These are phyloP conservation scores for Rhypophila decipiens DNA, from an alignment of 495 filamentous ascomycete genomes.

Conservation along the genomic window DNA sequence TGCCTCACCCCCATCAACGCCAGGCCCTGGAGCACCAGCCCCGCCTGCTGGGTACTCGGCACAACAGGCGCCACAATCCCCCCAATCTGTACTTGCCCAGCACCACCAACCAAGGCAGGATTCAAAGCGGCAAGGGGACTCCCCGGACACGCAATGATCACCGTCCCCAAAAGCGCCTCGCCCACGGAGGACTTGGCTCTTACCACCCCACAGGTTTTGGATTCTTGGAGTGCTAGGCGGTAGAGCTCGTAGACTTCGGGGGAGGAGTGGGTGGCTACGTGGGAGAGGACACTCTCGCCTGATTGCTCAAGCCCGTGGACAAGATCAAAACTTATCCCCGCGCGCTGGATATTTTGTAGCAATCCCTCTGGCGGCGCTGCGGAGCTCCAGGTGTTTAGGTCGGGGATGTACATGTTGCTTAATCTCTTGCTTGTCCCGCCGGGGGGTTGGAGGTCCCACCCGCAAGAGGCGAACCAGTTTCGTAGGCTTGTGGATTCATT, in stretches of 20 bases:
- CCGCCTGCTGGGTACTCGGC: slow-evolving; percentile 60
- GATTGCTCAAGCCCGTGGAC: slow-evolving; percentile 74
- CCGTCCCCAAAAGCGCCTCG: slow-evolving; percentile 71
- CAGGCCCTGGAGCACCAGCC: slow-evolving; percentile 67
- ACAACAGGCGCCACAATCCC: slow-evolving; percentile 80
- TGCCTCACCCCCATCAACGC: slow-evolving; percentile 76
- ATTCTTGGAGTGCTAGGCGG: slow-evolving; percentile 65
- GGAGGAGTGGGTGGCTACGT: slow-evolving; percentile 67
- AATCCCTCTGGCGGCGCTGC: slow-evolving; percentile 75
- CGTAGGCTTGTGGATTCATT: slow-evolving; percentile 44
- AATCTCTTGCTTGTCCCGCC: too few relatives aligned
- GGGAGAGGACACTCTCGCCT: slow-evolving; percentile 66
- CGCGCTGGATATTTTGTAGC: slow-evolving; percentile 60
- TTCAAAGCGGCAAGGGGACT: slow-evolving; percentile 63
- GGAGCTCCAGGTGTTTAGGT: slow-evolving; percentile 64
- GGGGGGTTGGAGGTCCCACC: slow-evolving; percentile 44
- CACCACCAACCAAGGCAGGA: slow-evolving; percentile 48
- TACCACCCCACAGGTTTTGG: slow-evolving; percentile 71
- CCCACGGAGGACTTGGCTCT: slow-evolving; percentile 63
- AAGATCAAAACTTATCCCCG: slow-evolving; percentile 66
- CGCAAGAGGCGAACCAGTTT: slow-evolving; percentile 47
- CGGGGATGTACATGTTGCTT: slow-evolving; percentile 55
- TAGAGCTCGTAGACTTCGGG: slow-evolving; percentile 83
- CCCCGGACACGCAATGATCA: slow-evolving; percentile 70
- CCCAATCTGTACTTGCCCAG: slow-evolving; percentile 47